phyloP scores from a whole-genome alignment of 305 asterid species.

The Stenogyne calaminthoides region DNA sequence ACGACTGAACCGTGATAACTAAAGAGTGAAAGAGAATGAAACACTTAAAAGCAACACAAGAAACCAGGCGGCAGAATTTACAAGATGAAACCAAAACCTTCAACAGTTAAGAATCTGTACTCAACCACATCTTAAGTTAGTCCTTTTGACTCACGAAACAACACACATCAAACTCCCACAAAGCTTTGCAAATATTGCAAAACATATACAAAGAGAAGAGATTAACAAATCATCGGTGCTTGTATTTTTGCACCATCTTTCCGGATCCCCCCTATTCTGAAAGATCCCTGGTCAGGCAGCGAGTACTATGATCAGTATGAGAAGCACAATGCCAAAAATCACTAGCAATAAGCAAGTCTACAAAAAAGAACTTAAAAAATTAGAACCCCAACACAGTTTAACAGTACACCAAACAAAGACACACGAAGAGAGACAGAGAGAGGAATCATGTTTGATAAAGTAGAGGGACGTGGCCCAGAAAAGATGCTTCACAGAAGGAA shows the following conservation, averaged over 20 bases:
- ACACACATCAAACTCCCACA: constrained; percentile 33
- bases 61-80: constrained; percentile 30
- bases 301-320: constrained; percentile 72
- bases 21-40: background rate
- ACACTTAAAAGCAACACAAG: constrained; percentile 15
- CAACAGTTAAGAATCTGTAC: constrained; percentile 15
- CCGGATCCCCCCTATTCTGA: constrained; percentile 15
- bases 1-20: background rate
- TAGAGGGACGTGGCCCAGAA: background rate
- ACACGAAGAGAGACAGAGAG: background rate
- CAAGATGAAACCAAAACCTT: constrained; percentile 32
- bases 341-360: constrained; percentile 89
- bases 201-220: constrained; percentile 13
- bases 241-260: constrained; percentile 15
- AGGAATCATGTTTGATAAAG: background rate
- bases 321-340: constrained; percentile 75
- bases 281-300: constrained; percentile 49
- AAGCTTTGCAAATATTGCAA: constrained; percentile 13
- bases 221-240: constrained; percentile 12
- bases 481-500: background rate
- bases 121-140: constrained; percentile 25
- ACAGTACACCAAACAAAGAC: background rate
- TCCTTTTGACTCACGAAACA: constrained; percentile 18
- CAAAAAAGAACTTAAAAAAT: constrained; percentile 3
- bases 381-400: background rate